Evolutionary conservation across 2,329 filamentous ascomycete species (phyloP), one percentile per base, ranked within the genome.

Genomic region (Pseudogymnoascus sp.): DNA sequence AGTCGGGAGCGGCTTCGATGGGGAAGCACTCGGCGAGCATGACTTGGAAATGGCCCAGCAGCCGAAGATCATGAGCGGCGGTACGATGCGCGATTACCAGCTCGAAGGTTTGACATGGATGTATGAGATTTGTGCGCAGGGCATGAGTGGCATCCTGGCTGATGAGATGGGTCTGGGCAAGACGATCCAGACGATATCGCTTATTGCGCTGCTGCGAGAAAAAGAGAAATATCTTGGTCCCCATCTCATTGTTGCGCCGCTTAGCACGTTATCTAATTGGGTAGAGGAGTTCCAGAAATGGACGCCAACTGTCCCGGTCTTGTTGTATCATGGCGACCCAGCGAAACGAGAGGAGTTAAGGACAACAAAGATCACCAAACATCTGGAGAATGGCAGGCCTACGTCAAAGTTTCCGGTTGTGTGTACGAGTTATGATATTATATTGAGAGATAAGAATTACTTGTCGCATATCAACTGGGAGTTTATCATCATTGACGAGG

Each of bases 401-500:
- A 84, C 77, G 0, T 77, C 82, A 1, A 83, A 88, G 52, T 99
- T 97, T 65, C 95, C 95, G 0, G 88, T 99, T 0, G 89, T 97
- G 0, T 93, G 93, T 70, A 99, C 95, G 0, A 96, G 89, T 40
- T 97, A 97, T 69, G 95, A 99, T 72, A 97, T 99, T 72, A 93
- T 96, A 61, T 88, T 99, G 76, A 88, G 91, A 69, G 95, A 99
- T 72, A 86, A 90, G 38, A 88, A 91, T 61, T 88, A 88, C 37
- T 78, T 99, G 4, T 86, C 87, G 0, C 88, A 89, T 63, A 93
- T 96, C 63, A 88, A 92, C 37, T 99, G 95, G 95, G 91, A 96
- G 61, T 97, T 96, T 69, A 97, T 99, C 70, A 95, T 99, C 67
- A 96, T 99, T 65, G 93, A 99, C 68, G 95, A 99, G 76, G 95